These are phyloP conservation scores for Holtermanniella nyarrowii DNA, from an alignment of 768 basidiomycete species.

Conservation along the genomic window DNA sequence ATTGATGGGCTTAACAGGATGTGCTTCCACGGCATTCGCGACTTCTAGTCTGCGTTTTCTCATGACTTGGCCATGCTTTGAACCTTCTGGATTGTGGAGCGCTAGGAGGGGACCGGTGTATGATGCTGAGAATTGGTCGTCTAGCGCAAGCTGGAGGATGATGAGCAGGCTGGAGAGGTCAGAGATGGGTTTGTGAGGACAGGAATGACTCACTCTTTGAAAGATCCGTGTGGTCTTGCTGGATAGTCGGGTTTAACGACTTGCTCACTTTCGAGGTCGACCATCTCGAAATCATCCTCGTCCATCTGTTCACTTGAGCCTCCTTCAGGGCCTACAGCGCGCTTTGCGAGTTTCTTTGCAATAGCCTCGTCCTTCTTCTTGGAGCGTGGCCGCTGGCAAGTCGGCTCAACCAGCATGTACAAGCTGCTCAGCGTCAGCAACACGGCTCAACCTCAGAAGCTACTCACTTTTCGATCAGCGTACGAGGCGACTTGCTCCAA, in stretches of 20 bases:
- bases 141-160: slow-evolving; percentile 53
- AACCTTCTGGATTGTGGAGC: slow-evolving; percentile 7
- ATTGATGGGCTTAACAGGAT: not conserved
- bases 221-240: slow-evolving; percentile 52
- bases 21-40: not conserved
- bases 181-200: not conserved
- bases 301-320: slow-evolving; percentile 14
- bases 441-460: not conserved
- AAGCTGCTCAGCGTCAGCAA: slow-evolving; percentile 36
- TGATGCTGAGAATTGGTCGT: slow-evolving; percentile 45
- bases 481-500: slow-evolving; percentile 57
- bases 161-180: slow-evolving; percentile 47
- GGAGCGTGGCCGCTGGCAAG: slow-evolving; percentile 32
- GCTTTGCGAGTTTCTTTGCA: slow-evolving; percentile 7
- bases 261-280: slow-evolving; percentile 1
- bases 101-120: slow-evolving; percentile 5
- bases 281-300: slow-evolving; percentile 12
- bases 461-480: slow-evolving; percentile 51
- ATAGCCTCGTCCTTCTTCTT: slow-evolving; percentile 16
- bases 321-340: not conserved
- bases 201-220: slow-evolving; percentile 49
- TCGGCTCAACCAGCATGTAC: slow-evolving; percentile 48
- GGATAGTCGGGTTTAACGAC: slow-evolving; percentile 9
- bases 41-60: not conserved
- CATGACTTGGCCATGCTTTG: not conserved